Percentiles rank a stretch among this genome's conserved stretches.
These are phyloP conservation scores for Tricholoma saponaceum DNA, from an alignment of 768 basidiomycete genomes.

Conservation along the genomic window DNA sequence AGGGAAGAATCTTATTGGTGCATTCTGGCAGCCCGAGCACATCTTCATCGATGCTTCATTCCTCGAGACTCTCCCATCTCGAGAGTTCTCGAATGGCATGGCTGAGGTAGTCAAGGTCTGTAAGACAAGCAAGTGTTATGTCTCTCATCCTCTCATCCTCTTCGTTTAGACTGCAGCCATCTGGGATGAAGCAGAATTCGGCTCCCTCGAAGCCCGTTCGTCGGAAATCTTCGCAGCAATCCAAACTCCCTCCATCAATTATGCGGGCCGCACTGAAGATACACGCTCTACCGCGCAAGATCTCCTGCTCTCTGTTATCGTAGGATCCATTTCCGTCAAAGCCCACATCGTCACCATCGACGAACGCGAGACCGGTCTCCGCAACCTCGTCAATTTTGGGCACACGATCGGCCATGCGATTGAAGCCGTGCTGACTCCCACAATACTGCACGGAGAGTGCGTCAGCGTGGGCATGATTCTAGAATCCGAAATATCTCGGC, in stretches of 20 bases:
- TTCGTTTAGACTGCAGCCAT: slow-evolving; percentile 93
- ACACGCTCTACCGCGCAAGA: slow-evolving; percentile 75
- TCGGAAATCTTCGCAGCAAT: slow-evolving; percentile 86
- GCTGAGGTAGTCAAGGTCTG: slow-evolving; percentile 95
- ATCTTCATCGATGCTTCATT: slow-evolving; percentile 98
- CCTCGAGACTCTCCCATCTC: slow-evolving; percentile 84
- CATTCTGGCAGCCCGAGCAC: slow-evolving; percentile 97
- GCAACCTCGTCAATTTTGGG: slow-evolving; percentile 98
- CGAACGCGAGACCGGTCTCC: slow-evolving; percentile 93
- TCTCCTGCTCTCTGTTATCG: slow-evolving; percentile 86
- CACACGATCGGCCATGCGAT: slow-evolving; percentile 99
- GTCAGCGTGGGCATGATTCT: slow-evolving; percentile 95
- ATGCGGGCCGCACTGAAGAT: slow-evolving; percentile 50
- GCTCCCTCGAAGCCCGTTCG: slow-evolving; percentile 80
- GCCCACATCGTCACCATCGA: slow-evolving; percentile 96
- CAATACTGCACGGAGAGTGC: slow-evolving; percentile 95
- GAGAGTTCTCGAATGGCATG: slow-evolving; percentile 99
- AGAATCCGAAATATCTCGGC: slow-evolving; percentile 90
- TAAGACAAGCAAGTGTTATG: slow-evolving; percentile 1
- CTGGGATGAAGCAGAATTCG: slow-evolving; percentile 91
- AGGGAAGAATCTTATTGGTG: slow-evolving; percentile 97
- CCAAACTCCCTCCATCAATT: slow-evolving; percentile 58
- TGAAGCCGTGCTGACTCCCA: slow-evolving; percentile 91
- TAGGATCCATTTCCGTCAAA: slow-evolving; percentile 92
- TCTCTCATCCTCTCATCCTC: slow-evolving; percentile 1